phyloP scores from a whole-genome alignment of 345 rosid genomes.

The Camelina laxa region DNA sequence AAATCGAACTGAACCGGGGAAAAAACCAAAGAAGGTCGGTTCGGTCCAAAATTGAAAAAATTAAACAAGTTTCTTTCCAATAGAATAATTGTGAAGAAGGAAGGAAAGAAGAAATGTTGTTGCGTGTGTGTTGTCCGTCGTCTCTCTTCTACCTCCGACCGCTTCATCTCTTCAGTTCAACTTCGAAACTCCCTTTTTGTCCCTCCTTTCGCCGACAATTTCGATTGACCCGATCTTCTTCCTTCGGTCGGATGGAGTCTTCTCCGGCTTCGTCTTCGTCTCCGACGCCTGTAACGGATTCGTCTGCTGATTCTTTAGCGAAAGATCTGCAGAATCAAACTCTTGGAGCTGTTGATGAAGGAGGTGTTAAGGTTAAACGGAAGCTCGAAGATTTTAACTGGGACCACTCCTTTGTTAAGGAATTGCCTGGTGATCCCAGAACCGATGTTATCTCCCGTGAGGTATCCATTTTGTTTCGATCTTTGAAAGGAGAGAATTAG shows the following conservation, averaged over 20 bases:
- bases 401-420: slow-evolving; percentile 89
- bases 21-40: slow-evolving; percentile 29
- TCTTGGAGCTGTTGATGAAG: slow-evolving; percentile 45
- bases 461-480: slow-evolving; percentile 47
- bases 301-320: slow-evolving; percentile 70
- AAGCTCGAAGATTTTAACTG: slow-evolving; percentile 81
- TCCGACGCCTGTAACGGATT: slow-evolving; percentile 44
- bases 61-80: neutral
- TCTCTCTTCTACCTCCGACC: slow-evolving; percentile 53
- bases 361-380: slow-evolving; percentile 26
- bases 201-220: slow-evolving; percentile 44
- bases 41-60: slow-evolving; percentile 33
- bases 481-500: neutral
- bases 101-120: slow-evolving; percentile 41
- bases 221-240: slow-evolving; percentile 37
- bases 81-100: slow-evolving; percentile 27
- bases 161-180: slow-evolving; percentile 45
- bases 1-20: neutral
- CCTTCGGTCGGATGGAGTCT: slow-evolving; percentile 46
- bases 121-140: slow-evolving; percentile 44
- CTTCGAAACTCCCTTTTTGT: slow-evolving; percentile 31
- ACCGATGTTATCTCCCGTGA: slow-evolving; percentile 74
- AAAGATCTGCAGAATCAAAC: slow-evolving; percentile 70
- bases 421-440: slow-evolving; percentile 83
- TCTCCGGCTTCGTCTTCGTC: slow-evolving; percentile 43